Conservation (phyloP, 352 stramenopile species). For the Globisporangium perplexum region DNA sequence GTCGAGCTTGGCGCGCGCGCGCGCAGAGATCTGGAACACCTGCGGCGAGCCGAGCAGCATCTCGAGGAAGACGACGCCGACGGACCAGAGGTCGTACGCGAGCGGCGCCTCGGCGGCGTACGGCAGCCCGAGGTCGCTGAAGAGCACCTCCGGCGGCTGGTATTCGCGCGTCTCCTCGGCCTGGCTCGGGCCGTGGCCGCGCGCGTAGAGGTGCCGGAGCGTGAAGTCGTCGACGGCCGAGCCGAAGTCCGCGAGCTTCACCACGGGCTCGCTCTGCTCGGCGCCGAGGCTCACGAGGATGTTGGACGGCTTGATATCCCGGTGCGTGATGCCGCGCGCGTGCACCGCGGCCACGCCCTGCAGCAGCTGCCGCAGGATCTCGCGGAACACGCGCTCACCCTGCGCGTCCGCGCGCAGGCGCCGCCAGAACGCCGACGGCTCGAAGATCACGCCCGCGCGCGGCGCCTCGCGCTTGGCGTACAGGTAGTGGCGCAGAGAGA, state of each 20-base stretch:
- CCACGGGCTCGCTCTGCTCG: conserved; percentile 24
- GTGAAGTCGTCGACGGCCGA: conserved; percentile 81
- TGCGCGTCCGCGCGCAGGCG: conserved; percentile 44
- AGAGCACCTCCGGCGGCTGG: conserved; percentile 90
- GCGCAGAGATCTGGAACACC: conserved; percentile 73
- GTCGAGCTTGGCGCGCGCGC: conserved; percentile 90
- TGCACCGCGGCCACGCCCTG: conserved; percentile 89
- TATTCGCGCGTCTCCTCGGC: conserved; percentile 94
- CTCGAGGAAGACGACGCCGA: conserved; percentile 95
- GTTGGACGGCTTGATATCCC: conserved; percentile 79
- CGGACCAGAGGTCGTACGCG: conserved; percentile 90
- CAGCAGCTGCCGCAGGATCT: conserved; percentile 93
- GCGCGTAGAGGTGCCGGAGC: conserved; percentile 61
- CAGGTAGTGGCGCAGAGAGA: conserved; percentile 82
- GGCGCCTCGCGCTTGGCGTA: conserved; percentile 60
- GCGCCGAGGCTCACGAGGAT: conserved; percentile 47
- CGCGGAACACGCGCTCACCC: conserved; percentile 73
- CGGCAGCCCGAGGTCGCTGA: conserved; percentile 43
- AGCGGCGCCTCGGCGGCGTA: conserved; percentile 57
- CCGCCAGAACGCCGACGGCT: conserved; percentile 78
- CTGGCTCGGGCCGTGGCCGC: conserved; percentile 65
- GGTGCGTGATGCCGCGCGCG: conserved; percentile 88
- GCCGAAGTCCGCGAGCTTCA: conserved; percentile 87
- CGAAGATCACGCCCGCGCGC: conserved; percentile 43
- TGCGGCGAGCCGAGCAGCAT: conserved; percentile 92